Evolutionary conservation across 805 yeast species (phyloP).

Genomic region (Allodekkera sacchari): DNA sequence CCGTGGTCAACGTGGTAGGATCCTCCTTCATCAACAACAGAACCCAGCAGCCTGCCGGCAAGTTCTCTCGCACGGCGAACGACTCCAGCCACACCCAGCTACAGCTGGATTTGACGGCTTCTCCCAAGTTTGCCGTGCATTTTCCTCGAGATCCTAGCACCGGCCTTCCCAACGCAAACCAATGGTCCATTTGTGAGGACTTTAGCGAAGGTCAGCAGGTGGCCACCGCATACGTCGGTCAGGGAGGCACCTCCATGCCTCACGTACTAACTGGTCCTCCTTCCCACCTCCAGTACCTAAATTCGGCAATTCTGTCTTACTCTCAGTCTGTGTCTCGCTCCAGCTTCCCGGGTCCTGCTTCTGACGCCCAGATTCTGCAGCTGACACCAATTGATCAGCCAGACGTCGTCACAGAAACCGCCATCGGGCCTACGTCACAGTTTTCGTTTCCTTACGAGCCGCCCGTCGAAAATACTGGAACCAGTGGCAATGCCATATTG

Average conservation of each 20-base stretch:
- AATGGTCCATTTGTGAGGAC: constrained; percentile 78
- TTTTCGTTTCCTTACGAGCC: too few species aligned
- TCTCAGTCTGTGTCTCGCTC: constrained; percentile 17
- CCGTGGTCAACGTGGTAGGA: constrained; percentile 49
- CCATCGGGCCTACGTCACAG: too few species aligned
- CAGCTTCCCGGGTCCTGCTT: constrained; percentile 30
- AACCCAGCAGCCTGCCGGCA: constrained; percentile 17
- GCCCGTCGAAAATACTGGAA: too few species aligned
- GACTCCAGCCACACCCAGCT: constrained; percentile 22
- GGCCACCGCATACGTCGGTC: constrained; percentile 50
- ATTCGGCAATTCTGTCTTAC: constrained; percentile 22
- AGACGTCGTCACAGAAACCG: constrained; percentile 23
- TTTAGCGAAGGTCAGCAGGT: constrained; percentile 82
- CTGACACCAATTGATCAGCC: constrained; percentile 35
- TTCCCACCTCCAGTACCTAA: constrained; percentile 25
- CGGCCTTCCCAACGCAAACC: constrained; percentile 42
- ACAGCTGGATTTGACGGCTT: constrained; percentile 30
- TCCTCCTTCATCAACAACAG: constrained; percentile 49
- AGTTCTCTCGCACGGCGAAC: constrained; percentile 9
- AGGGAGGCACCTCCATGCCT: constrained; percentile 55
- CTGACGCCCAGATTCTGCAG: constrained; percentile 32
- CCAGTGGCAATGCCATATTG: too few species aligned
- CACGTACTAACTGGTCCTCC: constrained; percentile 57
- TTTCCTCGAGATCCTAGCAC: constrained; percentile 45
- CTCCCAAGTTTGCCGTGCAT: constrained; percentile 75